These are phyloP conservation scores for Amanita molliuscula DNA, from an alignment of 768 basidiomycete species.

Conservation along the genomic window DNA sequence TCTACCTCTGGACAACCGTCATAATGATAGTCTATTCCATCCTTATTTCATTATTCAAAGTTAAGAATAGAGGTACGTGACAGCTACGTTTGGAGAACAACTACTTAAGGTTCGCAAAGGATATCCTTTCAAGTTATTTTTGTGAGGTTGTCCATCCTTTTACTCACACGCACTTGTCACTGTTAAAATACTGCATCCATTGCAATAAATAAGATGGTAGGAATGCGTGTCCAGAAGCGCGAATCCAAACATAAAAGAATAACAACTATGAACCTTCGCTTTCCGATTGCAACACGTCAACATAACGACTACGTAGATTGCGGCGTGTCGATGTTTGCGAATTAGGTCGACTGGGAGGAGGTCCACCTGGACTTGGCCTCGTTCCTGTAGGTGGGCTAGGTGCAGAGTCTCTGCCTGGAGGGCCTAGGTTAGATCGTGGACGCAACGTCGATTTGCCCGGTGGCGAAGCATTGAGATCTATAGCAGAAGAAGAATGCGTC, in stretches of 20 bases:
- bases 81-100: not conserved
- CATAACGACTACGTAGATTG: slow-evolving; percentile 74
- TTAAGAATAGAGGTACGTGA: slow-evolving; percentile 77
- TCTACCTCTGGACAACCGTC: slow-evolving; percentile 84
- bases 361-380: slow-evolving; percentile 36
- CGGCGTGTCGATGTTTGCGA: slow-evolving; percentile 59
- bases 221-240: slow-evolving; percentile 5
- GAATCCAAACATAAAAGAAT: slow-evolving; percentile 5
- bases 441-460: slow-evolving; percentile 43
- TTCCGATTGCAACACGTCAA: slow-evolving; percentile 77
- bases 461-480: slow-evolving; percentile 46
- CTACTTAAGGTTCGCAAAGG: slow-evolving; percentile 25
- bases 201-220: slow-evolving; percentile 5
- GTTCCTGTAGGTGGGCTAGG: slow-evolving; percentile 37
- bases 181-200: not conserved
- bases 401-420: slow-evolving; percentile 32
- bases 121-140: slow-evolving; percentile 73
- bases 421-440: slow-evolving; percentile 56
- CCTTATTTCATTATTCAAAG: slow-evolving; percentile 75
- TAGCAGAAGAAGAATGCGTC: slow-evolving; percentile 31
- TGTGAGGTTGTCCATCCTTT: slow-evolving; percentile 26
- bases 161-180: not conserved
- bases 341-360: slow-evolving; percentile 41
- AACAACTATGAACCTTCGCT: slow-evolving; percentile 14
- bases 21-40: slow-evolving; percentile 81